Conservation (phyloP, 148 eudicot species). For the Dysphania ambrosioides region DNA sequence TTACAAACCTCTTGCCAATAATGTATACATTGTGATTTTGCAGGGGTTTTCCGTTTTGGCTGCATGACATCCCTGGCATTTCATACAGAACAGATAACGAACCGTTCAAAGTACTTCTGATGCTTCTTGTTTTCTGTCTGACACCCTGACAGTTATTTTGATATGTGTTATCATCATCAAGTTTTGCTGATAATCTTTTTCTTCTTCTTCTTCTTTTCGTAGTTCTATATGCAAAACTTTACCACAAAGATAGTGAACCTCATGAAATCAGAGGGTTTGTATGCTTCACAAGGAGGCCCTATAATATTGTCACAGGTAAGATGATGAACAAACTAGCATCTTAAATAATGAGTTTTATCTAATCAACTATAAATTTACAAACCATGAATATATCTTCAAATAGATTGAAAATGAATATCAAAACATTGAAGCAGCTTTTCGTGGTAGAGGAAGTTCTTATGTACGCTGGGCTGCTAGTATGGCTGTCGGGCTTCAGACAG, state of each 20-base stretch:
- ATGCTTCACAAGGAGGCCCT: slow-evolving; percentile 65
- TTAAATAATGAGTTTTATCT: background rate
- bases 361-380: slow-evolving; percentile 6
- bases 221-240: slow-evolving; percentile 52
- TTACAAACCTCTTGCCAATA: slow-evolving; percentile 1
- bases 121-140: background rate
- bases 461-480: slow-evolving; percentile 51
- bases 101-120: slow-evolving; percentile 43
- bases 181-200: background rate
- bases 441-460: slow-evolving; percentile 36
- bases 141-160: no score
- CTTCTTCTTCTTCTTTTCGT: background rate
- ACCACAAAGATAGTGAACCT: slow-evolving; percentile 43
- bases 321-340: background rate
- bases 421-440: slow-evolving; percentile 43
- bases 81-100: slow-evolving; percentile 45
- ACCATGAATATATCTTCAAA: slow-evolving; percentile 12
- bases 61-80: slow-evolving; percentile 48
- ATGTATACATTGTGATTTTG: slow-evolving; percentile 13
- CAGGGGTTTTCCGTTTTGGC: slow-evolving; percentile 59
- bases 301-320: slow-evolving; percentile 56
- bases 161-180: background rate
- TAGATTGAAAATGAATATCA: slow-evolving; percentile 63
- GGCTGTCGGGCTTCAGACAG: slow-evolving; percentile 50
- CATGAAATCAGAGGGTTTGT: slow-evolving; percentile 47